A percentile compares a stretch with the other conserved stretches of the same genome.
phyloP scores from a whole-genome alignment of 805 yeast genomes.

The Brettanomyces bruxellensis region DNA sequence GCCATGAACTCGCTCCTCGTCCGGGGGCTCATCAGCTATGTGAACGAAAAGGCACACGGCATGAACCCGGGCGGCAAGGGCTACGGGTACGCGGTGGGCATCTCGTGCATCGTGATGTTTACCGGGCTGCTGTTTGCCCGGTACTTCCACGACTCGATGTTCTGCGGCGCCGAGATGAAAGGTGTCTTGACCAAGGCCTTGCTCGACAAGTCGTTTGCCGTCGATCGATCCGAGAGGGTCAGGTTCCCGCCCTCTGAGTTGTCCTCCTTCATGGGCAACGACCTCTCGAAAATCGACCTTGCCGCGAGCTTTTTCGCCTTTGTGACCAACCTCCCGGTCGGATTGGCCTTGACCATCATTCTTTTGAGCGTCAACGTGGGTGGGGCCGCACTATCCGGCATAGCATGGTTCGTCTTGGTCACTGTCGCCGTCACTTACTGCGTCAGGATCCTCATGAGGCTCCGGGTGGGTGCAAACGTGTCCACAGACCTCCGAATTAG shows the following conservation, averaged over 20 bases:
- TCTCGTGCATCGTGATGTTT: slow-evolving; percentile 43
- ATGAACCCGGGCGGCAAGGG: slow-evolving; percentile 44
- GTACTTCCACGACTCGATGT: slow-evolving; percentile 50
- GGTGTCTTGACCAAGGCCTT: slow-evolving; percentile 65
- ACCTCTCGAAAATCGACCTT: slow-evolving; percentile 70
- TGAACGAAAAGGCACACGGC: slow-evolving; percentile 41
- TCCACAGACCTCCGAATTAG: slow-evolving; percentile 73
- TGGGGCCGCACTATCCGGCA: slow-evolving; percentile 62
- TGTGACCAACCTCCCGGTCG: slow-evolving; percentile 53
- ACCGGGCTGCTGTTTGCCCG: slow-evolving; percentile 48
- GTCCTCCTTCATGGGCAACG: slow-evolving; percentile 75
- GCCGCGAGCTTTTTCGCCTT: slow-evolving; percentile 65
- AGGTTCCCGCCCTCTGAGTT: slow-evolving; percentile 60
- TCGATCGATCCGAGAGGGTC: slow-evolving; percentile 49
- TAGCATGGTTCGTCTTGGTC: slow-evolving; percentile 45
- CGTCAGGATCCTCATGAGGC: slow-evolving; percentile 43
- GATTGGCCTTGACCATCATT: slow-evolving; percentile 53
- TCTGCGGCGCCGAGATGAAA: slow-evolving; percentile 63
- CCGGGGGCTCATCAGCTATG: slow-evolving; percentile 53
- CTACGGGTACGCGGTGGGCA: slow-evolving; percentile 68
- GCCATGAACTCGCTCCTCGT: slow-evolving; percentile 62
- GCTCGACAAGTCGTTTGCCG: slow-evolving; percentile 55
- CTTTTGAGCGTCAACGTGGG: slow-evolving; percentile 64
- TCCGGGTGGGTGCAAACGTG: slow-evolving; percentile 48
- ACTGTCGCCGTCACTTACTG: slow-evolving; percentile 35